Conservation (phyloP, 2,329 filamentous ascomycete genomes). For the Trichoderma afroharzianum region DNA sequence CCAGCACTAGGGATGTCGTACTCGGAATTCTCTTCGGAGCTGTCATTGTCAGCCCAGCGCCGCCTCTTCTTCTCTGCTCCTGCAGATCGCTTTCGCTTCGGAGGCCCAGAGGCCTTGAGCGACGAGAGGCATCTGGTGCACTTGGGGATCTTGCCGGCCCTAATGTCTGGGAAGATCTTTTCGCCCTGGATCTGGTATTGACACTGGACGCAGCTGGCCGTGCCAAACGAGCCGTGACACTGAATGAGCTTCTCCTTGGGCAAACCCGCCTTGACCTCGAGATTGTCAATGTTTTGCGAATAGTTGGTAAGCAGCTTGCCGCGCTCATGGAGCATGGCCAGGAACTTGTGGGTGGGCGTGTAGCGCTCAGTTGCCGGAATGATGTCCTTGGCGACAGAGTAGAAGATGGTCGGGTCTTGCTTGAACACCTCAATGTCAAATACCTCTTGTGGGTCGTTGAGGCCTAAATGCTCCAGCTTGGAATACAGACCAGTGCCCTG, state of each 20-base stretch:
- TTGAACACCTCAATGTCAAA: constrained; percentile 89
- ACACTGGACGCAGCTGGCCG: constrained; percentile 84
- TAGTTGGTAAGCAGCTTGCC: constrained; percentile 93
- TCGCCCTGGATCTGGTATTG: constrained; percentile 69
- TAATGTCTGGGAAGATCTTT: constrained; percentile 75
- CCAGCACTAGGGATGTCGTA: constrained; percentile 62
- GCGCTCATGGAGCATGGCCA: constrained; percentile 81
- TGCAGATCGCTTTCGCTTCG: constrained; percentile 38
- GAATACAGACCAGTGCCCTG: constrained; percentile 90
- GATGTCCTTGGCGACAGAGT: constrained; percentile 86
- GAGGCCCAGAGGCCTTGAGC: constrained; percentile 35
- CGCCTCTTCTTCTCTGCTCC: constrained; percentile 41
- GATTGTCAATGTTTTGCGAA: constrained; percentile 97
- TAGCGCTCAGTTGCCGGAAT: constrained; percentile 74
- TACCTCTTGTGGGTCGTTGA: constrained; percentile 85
- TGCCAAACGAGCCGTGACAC: constrained; percentile 94
- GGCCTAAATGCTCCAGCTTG: constrained; percentile 72
- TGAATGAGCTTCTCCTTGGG: constrained; percentile 79
- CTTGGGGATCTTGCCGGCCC: constrained; percentile 68
- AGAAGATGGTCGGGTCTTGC: constrained; percentile 85
- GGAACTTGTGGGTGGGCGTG: constrained; percentile 92
- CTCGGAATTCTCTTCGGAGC: constrained; percentile 44
- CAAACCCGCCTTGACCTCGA: constrained; percentile 85
- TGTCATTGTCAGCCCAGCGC: constrained; percentile 35
- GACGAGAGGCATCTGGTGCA: constrained; percentile 67